Conservation (phyloP, 2,329 filamentous ascomycete species). For the Nannizzia gypsea region DNA sequence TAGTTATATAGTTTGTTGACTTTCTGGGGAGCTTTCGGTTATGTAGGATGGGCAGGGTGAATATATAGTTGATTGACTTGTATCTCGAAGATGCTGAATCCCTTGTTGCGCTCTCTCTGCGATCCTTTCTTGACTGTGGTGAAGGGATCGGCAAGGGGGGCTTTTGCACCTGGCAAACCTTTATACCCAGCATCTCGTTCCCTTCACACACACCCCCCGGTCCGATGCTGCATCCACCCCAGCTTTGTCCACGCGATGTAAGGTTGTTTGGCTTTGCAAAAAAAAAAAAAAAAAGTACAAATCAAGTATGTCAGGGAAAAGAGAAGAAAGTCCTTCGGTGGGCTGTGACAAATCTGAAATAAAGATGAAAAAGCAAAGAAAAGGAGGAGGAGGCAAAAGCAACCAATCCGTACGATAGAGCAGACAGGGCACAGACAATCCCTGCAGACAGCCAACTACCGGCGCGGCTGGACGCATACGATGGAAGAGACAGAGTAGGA, state of each 20-base stretch:
- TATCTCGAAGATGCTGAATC: neutral
- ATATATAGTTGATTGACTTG: conserved; percentile 1
- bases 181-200: neutral
- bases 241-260: conserved; percentile 3
- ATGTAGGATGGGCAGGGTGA: neutral
- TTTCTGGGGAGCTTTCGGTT: neutral
- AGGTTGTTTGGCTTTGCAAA: conserved; percentile 4
- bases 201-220: neutral
- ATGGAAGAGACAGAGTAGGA: neutral
- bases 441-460: conserved; percentile 1
- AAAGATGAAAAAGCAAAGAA: neutral
- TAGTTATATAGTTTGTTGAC: neutral
- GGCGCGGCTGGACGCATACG: neutral
- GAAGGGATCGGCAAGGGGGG: conserved; percentile 3
- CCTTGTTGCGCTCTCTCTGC: neutral
- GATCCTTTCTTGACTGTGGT: neutral
- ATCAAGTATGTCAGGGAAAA: no score
- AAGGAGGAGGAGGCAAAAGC: neutral
- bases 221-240: conserved; percentile 5
- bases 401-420: neutral
- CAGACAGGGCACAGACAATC: conserved; percentile 2
- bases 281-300: neutral
- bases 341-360: neutral
- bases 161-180: neutral
- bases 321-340: neutral